Evolutionary conservation across 768 basidiomycete genomes (phyloP).

Genomic region (Candolleomyces eurysporus): DNA sequence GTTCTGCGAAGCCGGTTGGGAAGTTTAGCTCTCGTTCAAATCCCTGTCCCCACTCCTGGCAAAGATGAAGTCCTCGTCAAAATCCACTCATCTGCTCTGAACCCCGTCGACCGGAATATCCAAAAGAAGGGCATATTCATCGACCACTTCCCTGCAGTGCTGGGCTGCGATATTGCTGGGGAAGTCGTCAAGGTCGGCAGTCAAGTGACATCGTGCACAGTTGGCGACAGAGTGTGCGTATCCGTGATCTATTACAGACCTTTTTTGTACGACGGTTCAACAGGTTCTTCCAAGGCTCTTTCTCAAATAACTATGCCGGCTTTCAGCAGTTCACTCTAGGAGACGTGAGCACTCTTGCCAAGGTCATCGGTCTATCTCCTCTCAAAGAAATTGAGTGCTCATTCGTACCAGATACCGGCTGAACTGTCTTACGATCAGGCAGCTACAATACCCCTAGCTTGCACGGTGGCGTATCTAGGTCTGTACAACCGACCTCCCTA

Average conservation of each 20-base stretch:
- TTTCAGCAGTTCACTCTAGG: slow-evolving; percentile 42
- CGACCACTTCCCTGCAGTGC: slow-evolving; percentile 42
- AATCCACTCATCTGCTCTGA: slow-evolving; percentile 37
- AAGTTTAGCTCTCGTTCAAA: slow-evolving; percentile 15
- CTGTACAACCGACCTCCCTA: slow-evolving; percentile 27
- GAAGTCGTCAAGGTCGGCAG: slow-evolving; percentile 50
- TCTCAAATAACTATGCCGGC: slow-evolving; percentile 33
- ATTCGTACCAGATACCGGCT: slow-evolving; percentile 34
- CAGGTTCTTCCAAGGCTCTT: slow-evolving; percentile 37
- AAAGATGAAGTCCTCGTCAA: slow-evolving; percentile 42
- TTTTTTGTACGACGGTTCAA: no score
- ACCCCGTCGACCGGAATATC: slow-evolving; percentile 43
- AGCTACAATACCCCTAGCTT: slow-evolving; percentile 37
- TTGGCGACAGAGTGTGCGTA: slow-evolving; percentile 53
- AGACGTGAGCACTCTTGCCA: slow-evolving; percentile 33
- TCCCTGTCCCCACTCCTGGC: slow-evolving; percentile 25
- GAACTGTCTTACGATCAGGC: slow-evolving; percentile 39
- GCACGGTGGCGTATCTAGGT: slow-evolving; percentile 35
- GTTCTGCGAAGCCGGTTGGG: slow-evolving; percentile 16
- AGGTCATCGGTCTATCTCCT: slow-evolving; percentile 26
- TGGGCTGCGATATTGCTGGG: slow-evolving; percentile 52
- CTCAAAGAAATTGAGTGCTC: slow-evolving; percentile 5
- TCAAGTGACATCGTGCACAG: slow-evolving; percentile 46
- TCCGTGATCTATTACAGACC: slow-evolving; percentile 28
- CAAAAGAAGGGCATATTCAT: slow-evolving; percentile 26